phyloP scores from a whole-genome alignment of 768 basidiomycete genomes.

The Russula sp. region DNA sequence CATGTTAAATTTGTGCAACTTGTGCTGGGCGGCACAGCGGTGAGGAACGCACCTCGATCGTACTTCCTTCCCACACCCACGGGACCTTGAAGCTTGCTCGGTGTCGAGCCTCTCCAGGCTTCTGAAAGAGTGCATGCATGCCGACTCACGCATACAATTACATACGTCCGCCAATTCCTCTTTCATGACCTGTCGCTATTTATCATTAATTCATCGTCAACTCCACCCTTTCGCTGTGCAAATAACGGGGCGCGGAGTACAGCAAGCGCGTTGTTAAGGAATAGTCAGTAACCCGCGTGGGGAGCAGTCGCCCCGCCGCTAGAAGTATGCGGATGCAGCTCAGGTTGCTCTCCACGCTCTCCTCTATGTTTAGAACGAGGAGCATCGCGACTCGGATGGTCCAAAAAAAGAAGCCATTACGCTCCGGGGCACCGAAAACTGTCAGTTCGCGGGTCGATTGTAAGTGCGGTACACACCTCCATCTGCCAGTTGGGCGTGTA shows the following conservation, averaged over 20 bases:
- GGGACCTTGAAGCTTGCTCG: too few species aligned
- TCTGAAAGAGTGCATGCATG: constrained; percentile 60
- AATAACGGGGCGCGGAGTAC: constrained; percentile 36
- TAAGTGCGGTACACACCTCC: constrained; percentile 54
- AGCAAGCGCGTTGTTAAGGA: constrained; percentile 82
- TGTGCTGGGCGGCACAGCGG: too few species aligned
- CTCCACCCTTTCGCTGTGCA: not conserved
- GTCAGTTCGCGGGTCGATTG: not conserved
- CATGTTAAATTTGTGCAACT: too few species aligned
- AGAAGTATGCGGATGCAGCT: constrained; percentile 81
- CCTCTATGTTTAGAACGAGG: constrained; percentile 58
- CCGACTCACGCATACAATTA: constrained; percentile 81
- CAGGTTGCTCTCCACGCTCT: constrained; percentile 83
- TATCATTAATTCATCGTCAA: constrained; percentile 2
- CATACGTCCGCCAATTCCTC: constrained; percentile 91
- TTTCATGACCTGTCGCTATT: constrained; percentile 67
- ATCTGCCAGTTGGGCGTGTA: constrained; percentile 99
- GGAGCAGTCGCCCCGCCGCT: constrained; percentile 75
- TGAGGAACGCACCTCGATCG: constrained; percentile 42
- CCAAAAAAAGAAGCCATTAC: constrained; percentile 77
- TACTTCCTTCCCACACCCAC: constrained; percentile 80
- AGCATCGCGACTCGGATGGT: constrained; percentile 60
- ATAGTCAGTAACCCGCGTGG: constrained; percentile 90
- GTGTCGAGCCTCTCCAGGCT: constrained; percentile 48
- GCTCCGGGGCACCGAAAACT: constrained; percentile 41